Percentiles rank a stretch among this genome's conserved stretches.
These are phyloP conservation scores for Hymenoscyphus fraxineus DNA, from an alignment of 2,329 filamentous ascomycete genomes.

Conservation along the genomic window DNA sequence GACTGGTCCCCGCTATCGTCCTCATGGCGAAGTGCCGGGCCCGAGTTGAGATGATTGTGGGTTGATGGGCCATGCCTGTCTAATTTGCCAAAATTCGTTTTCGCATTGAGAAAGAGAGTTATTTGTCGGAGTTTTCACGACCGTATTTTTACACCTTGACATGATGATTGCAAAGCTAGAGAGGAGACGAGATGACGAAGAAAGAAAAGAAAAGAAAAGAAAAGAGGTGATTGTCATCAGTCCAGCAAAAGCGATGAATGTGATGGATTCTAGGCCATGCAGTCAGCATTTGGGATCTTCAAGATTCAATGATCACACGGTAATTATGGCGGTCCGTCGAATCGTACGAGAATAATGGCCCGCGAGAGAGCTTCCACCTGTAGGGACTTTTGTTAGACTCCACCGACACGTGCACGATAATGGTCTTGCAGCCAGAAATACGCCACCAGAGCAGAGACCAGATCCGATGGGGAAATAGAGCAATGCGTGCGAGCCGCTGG, in stretches of 20 bases:
- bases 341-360: slow-evolving; percentile 1
- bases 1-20: neutral
- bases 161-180: neutral
- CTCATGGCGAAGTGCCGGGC: slow-evolving; percentile 3
- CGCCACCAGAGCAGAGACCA: neutral
- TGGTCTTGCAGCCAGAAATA: neutral
- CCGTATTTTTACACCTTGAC: neutral
- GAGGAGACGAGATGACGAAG: neutral
- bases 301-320: neutral
- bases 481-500: neutral
- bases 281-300: slow-evolving; percentile 1
- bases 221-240: too few relatives aligned
- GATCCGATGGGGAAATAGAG: neutral
- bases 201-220: neutral
- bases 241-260: neutral
- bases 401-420: neutral
- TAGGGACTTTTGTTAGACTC: neutral
- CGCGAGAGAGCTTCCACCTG: neutral
- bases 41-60: neutral
- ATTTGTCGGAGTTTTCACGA: neutral
- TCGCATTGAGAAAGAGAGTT: neutral
- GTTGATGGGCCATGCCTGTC: neutral
- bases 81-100: neutral
- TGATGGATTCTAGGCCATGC: neutral
- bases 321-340: neutral